Percentiles rank a stretch among this genome's conserved stretches.
phyloP scores from a whole-genome alignment of 495 filamentous ascomycete genomes.

The Filosporella fistucella region DNA sequence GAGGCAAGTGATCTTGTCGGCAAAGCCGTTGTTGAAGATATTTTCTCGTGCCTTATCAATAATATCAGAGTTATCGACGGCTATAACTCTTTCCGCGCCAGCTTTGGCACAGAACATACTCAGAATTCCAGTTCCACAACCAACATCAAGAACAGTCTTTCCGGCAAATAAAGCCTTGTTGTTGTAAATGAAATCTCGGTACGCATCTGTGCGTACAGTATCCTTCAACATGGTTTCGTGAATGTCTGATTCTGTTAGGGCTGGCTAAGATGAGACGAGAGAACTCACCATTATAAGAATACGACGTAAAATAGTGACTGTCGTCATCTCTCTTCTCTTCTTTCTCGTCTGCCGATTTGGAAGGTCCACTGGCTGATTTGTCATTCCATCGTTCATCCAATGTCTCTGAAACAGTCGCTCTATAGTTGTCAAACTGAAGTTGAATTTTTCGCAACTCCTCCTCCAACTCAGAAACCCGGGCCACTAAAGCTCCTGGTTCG shows the following conservation, averaged over 20 bases:
- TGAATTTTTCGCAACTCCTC: conserved; percentile 60
- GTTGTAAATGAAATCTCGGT: conserved; percentile 96
- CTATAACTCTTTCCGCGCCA: conserved; percentile 90
- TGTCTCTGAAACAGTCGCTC: conserved; percentile 61
- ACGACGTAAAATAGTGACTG: conserved; percentile 77
- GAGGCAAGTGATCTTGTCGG: conserved; percentile 79
- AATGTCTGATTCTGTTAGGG: conserved; percentile 51
- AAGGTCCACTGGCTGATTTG: conserved; percentile 23
- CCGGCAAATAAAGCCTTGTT: conserved; percentile 96
- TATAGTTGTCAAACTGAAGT: conserved; percentile 68
- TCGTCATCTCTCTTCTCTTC: conserved; percentile 45
- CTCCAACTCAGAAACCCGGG: conserved; percentile 63
- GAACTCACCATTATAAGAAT: conserved; percentile 64
- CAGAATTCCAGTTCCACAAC: conserved; percentile 80
- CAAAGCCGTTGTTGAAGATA: conserved; percentile 78
- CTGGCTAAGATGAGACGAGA: background rate
- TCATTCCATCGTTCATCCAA: conserved; percentile 65
- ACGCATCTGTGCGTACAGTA: conserved; percentile 88
- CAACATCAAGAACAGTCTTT: conserved; percentile 96
- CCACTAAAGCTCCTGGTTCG: conserved; percentile 36
- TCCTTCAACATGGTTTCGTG: conserved; percentile 96
- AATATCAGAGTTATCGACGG: conserved; percentile 96
- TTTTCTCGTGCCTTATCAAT: conserved; percentile 93
- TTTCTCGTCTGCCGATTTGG: conserved; percentile 13
- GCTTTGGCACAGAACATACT: conserved; percentile 93